phyloP scores from a whole-genome alignment of 306 rosid species.

The Quercus aquifolioides region DNA sequence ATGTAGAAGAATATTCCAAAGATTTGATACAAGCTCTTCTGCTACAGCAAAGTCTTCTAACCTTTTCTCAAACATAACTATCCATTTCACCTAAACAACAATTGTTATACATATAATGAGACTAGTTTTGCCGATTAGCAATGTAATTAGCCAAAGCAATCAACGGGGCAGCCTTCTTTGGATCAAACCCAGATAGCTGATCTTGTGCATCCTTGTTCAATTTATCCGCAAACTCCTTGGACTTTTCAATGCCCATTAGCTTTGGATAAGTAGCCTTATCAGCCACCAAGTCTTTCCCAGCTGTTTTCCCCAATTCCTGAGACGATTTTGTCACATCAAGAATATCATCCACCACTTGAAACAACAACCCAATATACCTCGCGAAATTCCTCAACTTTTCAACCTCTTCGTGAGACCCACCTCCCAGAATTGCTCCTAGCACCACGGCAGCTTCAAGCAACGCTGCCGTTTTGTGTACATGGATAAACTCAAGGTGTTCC shows the following conservation, averaged over 20 bases:
- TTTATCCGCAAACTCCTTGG: slow-evolving; percentile 58
- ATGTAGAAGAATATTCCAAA: background rate
- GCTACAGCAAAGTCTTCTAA: background rate
- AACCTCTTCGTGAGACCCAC: slow-evolving; percentile 47
- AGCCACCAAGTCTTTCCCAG: slow-evolving; percentile 77
- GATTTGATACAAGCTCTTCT: background rate
- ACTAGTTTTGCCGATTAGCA: slow-evolving; percentile 59
- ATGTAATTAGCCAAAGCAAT: slow-evolving; percentile 63
- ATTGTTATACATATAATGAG: background rate
- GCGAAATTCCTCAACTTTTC: slow-evolving; percentile 64
- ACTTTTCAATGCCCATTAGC: slow-evolving; percentile 58
- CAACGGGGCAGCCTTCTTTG: slow-evolving; percentile 52
- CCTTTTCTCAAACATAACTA: background rate
- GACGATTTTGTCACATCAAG: slow-evolving; percentile 79
- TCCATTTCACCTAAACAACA: background rate
- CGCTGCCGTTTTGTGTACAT: slow-evolving; percentile 67
- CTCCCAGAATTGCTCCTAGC: slow-evolving; percentile 65
- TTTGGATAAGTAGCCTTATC: slow-evolving; percentile 77
- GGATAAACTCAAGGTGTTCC: slow-evolving; percentile 61
- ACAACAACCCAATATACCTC: slow-evolving; percentile 54
- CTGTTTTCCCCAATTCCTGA: slow-evolving; percentile 71
- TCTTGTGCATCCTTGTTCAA: slow-evolving; percentile 50
- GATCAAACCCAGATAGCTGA: slow-evolving; percentile 51
- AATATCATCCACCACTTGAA: slow-evolving; percentile 85
- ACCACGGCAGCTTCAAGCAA: slow-evolving; percentile 63